Evolutionary conservation across 164 flowering plant species (phyloP), one percentile per base, ranked within the genome.

Genomic region (Berberis vulgaris): DNA sequence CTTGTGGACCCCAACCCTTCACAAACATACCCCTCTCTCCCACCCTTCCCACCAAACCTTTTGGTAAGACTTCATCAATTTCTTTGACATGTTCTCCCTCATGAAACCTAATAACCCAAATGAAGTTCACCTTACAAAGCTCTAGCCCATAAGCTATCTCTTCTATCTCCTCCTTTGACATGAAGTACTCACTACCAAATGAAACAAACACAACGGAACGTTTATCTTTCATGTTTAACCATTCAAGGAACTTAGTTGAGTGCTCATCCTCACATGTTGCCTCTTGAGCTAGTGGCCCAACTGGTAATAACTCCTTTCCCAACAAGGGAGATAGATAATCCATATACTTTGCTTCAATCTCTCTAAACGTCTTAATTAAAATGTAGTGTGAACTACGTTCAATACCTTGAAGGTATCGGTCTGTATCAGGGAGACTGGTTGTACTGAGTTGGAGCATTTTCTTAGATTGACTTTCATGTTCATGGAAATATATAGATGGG

Each of bases 121-220:
- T 69, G 66, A 76, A 78, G 40, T 64, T 62, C 40, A 73, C 70
- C 42, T 46, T 45, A 57, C 79, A 71, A 6, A 67, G 71, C 67
- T 78, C 79, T 38, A 78, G 45, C 53, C 77, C 79, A 39, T 42
- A 43, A 46, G 79, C 79, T 11, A 75, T 49, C 46, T 78, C 82
- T 60, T 71, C 65, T 2, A 68, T 59, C 57, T 75, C 74, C 7
- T 70, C 79, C 59, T 53, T 63, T 7, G 69, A 68, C 9, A 71
- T 63, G 59, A 66, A 79, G 41, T 65, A 76, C 62, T 79, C 79
- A 38, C 68, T 79, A 7, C 82, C 79, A 41, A 26, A 26, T 26
- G 26, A 26, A 26, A 26, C 26, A 26, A 26, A 26, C 26, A 26
- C 26, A 26, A 26, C 50, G 3, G 78, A 76, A 41, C 47, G n/a